These are phyloP conservation scores for Coleophoma eucalyptorum DNA, from an alignment of 2,329 filamentous ascomycete species.

Conservation along the genomic window DNA sequence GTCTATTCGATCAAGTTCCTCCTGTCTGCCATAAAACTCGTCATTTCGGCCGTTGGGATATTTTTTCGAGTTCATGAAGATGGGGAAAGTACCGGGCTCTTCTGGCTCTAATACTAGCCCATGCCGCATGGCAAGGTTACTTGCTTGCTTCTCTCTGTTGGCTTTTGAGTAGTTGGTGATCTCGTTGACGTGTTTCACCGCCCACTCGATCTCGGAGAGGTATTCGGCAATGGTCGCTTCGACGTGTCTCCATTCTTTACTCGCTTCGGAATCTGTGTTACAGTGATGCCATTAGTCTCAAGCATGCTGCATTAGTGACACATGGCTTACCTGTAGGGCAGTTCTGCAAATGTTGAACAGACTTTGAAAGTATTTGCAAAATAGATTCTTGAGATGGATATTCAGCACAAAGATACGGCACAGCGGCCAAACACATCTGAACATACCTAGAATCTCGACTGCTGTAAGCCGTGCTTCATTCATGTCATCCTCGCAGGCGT, in stretches of 20 bases:
- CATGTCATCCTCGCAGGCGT: slow-evolving; percentile 8
- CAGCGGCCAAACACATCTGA: background rate
- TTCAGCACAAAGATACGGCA: background rate
- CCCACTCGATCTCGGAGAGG: slow-evolving; percentile 6
- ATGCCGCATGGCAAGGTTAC: slow-evolving; percentile 8
- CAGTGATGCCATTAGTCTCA: background rate
- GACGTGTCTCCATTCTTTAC: slow-evolving; percentile 3
- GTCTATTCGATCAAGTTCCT: slow-evolving; percentile 17
- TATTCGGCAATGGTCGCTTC: slow-evolving; percentile 7
- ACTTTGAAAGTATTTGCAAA: slow-evolving; percentile 4
- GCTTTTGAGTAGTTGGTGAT: slow-evolving; percentile 11
- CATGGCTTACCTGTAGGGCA: slow-evolving; percentile 5
- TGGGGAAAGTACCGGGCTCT: slow-evolving; percentile 11
- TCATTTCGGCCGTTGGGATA: slow-evolving; percentile 5
- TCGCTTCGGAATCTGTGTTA: slow-evolving; percentile 6
- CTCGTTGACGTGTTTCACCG: slow-evolving; percentile 13
- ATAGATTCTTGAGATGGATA: slow-evolving; percentile 2
- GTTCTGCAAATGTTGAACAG: slow-evolving; percentile 5
- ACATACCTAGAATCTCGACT: slow-evolving; percentile 8
- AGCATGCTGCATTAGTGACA: background rate
- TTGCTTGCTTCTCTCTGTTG: slow-evolving; percentile 8
- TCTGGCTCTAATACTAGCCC: slow-evolving; percentile 3
- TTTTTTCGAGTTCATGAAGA: background rate
- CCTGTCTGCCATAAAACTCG: slow-evolving; percentile 17
- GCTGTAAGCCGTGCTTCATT: slow-evolving; percentile 10